phyloP scores from a whole-genome alignment of 192 early-diverging fungal genomes.

The Backusella psychrophila region DNA sequence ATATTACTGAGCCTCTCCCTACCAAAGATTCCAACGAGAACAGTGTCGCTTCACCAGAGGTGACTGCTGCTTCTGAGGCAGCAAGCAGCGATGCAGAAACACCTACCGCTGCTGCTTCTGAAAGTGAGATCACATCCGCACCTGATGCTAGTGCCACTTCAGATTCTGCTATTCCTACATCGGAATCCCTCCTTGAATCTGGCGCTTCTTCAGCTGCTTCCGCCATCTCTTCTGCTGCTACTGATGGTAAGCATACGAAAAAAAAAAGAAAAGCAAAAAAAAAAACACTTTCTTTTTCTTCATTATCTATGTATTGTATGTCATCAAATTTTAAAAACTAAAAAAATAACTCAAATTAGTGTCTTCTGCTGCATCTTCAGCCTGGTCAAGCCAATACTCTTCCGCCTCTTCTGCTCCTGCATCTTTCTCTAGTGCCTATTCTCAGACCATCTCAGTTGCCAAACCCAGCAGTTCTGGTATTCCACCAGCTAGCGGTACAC shows the following conservation, averaged over 20 bases:
- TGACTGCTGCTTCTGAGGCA: background rate
- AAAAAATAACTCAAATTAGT: background rate
- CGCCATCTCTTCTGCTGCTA: background rate
- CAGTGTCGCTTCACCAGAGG: background rate
- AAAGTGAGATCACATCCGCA: background rate
- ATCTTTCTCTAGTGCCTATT: background rate
- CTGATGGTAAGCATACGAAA: background rate
- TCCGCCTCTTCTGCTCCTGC: background rate
- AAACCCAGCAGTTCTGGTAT: background rate
- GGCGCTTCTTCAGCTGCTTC: background rate
- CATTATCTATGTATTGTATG: background rate
- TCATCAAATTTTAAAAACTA: background rate
- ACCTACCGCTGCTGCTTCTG: background rate
- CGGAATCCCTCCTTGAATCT: background rate
- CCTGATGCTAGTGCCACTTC: background rate
- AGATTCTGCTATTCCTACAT: background rate
- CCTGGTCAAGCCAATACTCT: background rate
- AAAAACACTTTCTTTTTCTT: background rate
- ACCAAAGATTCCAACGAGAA: background rate
- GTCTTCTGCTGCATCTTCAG: background rate
- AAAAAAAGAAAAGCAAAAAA: background rate
- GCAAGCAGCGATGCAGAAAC: background rate
- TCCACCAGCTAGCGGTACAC: background rate
- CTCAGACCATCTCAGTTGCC: background rate
- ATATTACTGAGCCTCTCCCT: conserved; percentile 2